A percentile compares a stretch with the other conserved stretches of the same genome.
These are phyloP conservation scores for Echinochloa phyllopogon DNA, from an alignment of 176 grass and related monocot species.

Conservation along the genomic window DNA sequence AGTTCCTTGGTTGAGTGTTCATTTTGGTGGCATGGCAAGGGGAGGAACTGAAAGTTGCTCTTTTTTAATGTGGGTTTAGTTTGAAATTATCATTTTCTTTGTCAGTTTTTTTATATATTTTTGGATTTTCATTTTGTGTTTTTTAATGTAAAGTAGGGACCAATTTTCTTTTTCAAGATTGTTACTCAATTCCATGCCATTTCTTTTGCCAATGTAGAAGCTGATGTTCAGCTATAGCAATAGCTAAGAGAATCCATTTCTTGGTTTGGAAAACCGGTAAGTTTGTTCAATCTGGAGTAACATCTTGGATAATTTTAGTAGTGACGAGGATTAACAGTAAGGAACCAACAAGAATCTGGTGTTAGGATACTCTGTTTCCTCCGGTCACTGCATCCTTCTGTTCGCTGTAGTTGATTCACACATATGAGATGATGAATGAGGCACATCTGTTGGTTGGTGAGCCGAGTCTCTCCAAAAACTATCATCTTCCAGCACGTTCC, in stretches of 20 bases:
- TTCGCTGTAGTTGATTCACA: not conserved
- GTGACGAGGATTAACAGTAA: not conserved
- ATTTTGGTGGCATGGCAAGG: not conserved
- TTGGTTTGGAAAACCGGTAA: not conserved
- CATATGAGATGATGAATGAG: conserved; percentile 9
- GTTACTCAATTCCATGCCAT: not conserved
- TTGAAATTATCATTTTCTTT: too few species aligned
- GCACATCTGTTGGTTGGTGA: conserved; percentile 28
- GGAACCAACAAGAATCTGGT: conserved; percentile 6
- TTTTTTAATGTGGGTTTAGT: too few species aligned
- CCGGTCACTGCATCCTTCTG: not conserved
- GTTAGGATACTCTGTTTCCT: conserved; percentile 22
- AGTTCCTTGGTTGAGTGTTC: not conserved
- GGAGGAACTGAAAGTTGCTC: not conserved
- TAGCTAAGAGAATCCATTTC: not conserved
- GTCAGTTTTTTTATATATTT: too few species aligned
- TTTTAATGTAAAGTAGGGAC: too few species aligned
- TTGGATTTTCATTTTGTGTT: too few species aligned
- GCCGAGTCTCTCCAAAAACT: not conserved
- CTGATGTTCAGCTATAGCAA: not conserved
- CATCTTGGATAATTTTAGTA: not conserved
- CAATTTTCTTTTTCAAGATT: too few species aligned
- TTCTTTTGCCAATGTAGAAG: not conserved
- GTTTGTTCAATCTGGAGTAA: not conserved
- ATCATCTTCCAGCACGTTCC: conserved; percentile 10